Conservation (phyloP, 768 basidiomycete species). For the Lactarius sanguifluus region DNA sequence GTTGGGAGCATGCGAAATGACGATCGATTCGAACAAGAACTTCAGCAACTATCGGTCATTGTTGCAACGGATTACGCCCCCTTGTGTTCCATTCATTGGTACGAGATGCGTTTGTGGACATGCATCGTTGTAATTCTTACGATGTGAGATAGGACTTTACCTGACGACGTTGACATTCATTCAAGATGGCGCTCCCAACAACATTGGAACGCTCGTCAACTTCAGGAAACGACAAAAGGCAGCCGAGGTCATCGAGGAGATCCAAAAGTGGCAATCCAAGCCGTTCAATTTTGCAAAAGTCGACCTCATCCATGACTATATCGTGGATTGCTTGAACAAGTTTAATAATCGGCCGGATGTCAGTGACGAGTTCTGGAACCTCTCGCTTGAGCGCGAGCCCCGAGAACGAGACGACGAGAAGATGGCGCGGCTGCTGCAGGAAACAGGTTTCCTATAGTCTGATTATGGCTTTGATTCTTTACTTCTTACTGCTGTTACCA, state of each 20-base stretch:
- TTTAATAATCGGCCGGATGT: slow-evolving; percentile 67
- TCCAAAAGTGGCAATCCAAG: slow-evolving; percentile 92
- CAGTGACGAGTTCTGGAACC: slow-evolving; percentile 78
- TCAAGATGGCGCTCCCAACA: slow-evolving; percentile 93
- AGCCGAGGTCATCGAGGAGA: slow-evolving; percentile 95
- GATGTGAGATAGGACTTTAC: slow-evolving; percentile 73
- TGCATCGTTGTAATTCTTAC: slow-evolving; percentile 2
- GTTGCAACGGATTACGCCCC: slow-evolving; percentile 80
- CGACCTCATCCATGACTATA: slow-evolving; percentile 63
- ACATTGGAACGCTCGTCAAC: slow-evolving; percentile 81
- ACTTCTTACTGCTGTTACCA: slow-evolving; percentile 5
- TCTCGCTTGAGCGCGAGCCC: slow-evolving; percentile 86
- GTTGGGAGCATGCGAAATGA: slow-evolving; percentile 80
- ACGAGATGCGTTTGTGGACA: slow-evolving; percentile 31
- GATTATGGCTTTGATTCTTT: background rate
- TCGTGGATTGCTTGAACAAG: slow-evolving; percentile 75
- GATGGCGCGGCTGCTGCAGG: slow-evolving; percentile 87
- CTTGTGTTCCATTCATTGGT: slow-evolving; percentile 98
- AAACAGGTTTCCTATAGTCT: slow-evolving; percentile 76
- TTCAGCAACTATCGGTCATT: slow-evolving; percentile 88
- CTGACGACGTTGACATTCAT: slow-evolving; percentile 97
- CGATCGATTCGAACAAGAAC: slow-evolving; percentile 91
- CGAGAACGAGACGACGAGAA: slow-evolving; percentile 95
- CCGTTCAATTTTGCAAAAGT: slow-evolving; percentile 83
- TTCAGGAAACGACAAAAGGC: slow-evolving; percentile 94